Conservation (phyloP, 2,329 filamentous ascomycete species). For the Aschersonia sp. region DNA sequence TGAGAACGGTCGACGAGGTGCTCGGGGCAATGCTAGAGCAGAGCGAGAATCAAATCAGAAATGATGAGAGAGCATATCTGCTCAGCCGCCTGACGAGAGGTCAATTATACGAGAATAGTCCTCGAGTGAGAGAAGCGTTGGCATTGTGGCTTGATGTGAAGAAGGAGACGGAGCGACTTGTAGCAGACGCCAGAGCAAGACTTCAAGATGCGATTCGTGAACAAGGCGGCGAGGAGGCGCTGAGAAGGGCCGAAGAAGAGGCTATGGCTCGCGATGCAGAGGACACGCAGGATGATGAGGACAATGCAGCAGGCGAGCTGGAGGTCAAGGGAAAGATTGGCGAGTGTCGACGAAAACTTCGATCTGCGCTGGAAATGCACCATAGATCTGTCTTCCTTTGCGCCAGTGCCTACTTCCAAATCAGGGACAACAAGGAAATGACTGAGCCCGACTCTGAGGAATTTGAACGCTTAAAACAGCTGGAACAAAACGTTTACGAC, state of each 20-base stretch:
- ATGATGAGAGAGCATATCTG: slow-evolving; percentile 55
- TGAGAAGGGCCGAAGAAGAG: slow-evolving; percentile 2
- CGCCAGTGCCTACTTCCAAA: slow-evolving; percentile 71
- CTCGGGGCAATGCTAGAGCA: slow-evolving; percentile 85
- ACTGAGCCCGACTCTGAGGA: slow-evolving; percentile 53
- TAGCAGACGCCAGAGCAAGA: slow-evolving; percentile 50
- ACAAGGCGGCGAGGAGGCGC: slow-evolving; percentile 2
- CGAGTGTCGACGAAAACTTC: slow-evolving; percentile 48
- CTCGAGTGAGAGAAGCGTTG: slow-evolving; percentile 52
- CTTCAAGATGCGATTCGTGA: slow-evolving; percentile 34
- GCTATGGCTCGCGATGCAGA: slow-evolving; percentile 8
- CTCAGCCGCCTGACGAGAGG: slow-evolving; percentile 51
- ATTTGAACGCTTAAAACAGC: slow-evolving; percentile 49
- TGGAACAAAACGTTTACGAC: slow-evolving; percentile 64
- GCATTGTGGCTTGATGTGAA: slow-evolving; percentile 51
- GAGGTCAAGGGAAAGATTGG: slow-evolving; percentile 29
- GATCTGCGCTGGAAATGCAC: slow-evolving; percentile 61
- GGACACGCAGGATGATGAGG: slow-evolving; percentile 20
- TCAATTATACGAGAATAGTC: slow-evolving; percentile 66
- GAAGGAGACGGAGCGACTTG: slow-evolving; percentile 31
- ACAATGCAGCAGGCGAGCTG: slow-evolving; percentile 19
- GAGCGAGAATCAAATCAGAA: slow-evolving; percentile 51
- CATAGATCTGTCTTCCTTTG: slow-evolving; percentile 78
- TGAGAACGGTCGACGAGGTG: slow-evolving; percentile 76
- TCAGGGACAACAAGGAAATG: slow-evolving; percentile 54